Percentiles rank a stretch among this genome's conserved stretches.
phyloP scores from a whole-genome alignment of 169 alveolate genomes.

The Babesia bigemina region DNA sequence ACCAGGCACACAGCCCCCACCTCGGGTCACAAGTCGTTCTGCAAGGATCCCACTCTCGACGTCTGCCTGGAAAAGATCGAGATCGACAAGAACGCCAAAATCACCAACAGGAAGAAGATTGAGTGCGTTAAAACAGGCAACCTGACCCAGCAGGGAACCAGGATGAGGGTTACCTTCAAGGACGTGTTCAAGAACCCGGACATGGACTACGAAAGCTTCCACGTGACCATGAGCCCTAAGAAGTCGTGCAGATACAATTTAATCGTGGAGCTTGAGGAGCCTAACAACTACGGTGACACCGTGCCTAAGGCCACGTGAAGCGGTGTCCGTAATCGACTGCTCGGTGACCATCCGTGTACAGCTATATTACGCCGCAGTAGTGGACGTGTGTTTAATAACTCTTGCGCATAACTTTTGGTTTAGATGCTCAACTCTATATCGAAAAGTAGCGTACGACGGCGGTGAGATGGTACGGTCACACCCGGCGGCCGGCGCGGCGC shows the following conservation, averaged over 20 bases:
- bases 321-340: no score
- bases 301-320: constrained; percentile 4
- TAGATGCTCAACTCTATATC: no score
- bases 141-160: constrained; percentile 2
- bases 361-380: no score
- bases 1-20: neutral
- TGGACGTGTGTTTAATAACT: no score
- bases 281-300: constrained; percentile 32
- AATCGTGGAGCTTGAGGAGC: constrained; percentile 31
- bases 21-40: neutral
- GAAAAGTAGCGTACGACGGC: no score
- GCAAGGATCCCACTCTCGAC: constrained; percentile 2
- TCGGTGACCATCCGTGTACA: no score
- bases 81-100: neutral
- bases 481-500: no score
- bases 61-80: neutral
- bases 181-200: neutral
- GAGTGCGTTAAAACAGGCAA: constrained; percentile 3
- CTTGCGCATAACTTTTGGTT: no score
- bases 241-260: constrained; percentile 3
- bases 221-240: neutral
- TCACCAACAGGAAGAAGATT: neutral
- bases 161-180: constrained; percentile 24
- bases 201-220: constrained; percentile 5
- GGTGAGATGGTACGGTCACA: no score